These are phyloP conservation scores for Xylaria sp. DNA, from an alignment of 2,329 filamentous ascomycete species.

Conservation along the genomic window DNA sequence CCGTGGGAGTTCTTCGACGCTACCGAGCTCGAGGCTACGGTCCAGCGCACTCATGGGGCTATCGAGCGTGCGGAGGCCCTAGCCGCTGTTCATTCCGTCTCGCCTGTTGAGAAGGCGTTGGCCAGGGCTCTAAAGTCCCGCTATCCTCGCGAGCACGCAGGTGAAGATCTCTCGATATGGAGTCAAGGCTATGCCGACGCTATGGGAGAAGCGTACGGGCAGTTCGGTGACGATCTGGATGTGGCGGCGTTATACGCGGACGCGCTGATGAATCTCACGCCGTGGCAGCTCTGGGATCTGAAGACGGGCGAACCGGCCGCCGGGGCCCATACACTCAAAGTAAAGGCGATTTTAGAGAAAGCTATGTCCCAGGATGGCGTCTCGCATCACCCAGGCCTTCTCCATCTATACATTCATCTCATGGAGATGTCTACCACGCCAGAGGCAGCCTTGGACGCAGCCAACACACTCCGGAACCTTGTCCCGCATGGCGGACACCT, in stretches of 20 bases:
- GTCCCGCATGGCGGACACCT: conserved; percentile 78
- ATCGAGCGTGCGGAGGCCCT: conserved; percentile 56
- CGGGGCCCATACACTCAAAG: conserved; percentile 67
- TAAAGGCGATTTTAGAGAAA: conserved; percentile 67
- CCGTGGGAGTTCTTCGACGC: conserved; percentile 78
- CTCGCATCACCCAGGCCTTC: conserved; percentile 72
- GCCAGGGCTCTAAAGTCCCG: conserved; percentile 70
- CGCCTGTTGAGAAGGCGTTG: conserved; percentile 69
- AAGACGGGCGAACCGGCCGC: conserved; percentile 65
- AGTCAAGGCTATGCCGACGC: conserved; percentile 71
- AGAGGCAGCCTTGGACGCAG: conserved; percentile 69
- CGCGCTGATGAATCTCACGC: conserved; percentile 72
- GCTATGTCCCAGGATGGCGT: conserved; percentile 64
- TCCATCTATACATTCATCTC: conserved; percentile 81
- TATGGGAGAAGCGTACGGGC: conserved; percentile 66
- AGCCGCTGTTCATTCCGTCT: conserved; percentile 50
- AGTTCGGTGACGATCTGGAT: conserved; percentile 68
- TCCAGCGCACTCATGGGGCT: conserved; percentile 61
- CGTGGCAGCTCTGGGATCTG: conserved; percentile 73
- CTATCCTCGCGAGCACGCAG: conserved; percentile 65
- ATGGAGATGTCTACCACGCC: conserved; percentile 80
- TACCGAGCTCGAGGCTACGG: conserved; percentile 64
- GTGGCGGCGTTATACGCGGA: conserved; percentile 73
- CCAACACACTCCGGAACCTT: conserved; percentile 71
- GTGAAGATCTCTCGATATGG: conserved; percentile 63